A percentile compares a stretch with the other conserved stretches of the same genome.
These are phyloP conservation scores for Cicer judaicum DNA, from an alignment of 306 rosid species.

Conservation along the genomic window DNA sequence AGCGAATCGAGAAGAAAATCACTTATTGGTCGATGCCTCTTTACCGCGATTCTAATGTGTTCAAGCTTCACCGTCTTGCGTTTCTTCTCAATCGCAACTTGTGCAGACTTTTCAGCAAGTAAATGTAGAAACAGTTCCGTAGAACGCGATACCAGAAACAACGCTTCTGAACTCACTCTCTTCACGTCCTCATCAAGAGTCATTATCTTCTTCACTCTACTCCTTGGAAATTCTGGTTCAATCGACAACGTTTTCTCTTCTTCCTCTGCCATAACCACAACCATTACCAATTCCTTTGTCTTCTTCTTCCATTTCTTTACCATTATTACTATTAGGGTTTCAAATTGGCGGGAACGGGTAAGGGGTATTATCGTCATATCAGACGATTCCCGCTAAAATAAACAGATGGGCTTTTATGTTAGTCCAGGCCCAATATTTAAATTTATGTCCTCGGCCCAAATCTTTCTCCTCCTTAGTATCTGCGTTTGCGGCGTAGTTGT, in stretches of 20 bases:
- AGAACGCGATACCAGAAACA: conserved; percentile 69
- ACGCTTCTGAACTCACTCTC: conserved; percentile 76
- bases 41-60: conserved; percentile 64
- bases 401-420: not conserved
- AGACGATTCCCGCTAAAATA: conserved; percentile 1
- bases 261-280: conserved; percentile 51
- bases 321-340: conserved; percentile 39
- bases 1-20: conserved; percentile 90
- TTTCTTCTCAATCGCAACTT: conserved; percentile 68
- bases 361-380: conserved; percentile 31
- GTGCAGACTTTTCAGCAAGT: conserved; percentile 75
- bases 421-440: conserved; percentile 7
- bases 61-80: conserved; percentile 83
- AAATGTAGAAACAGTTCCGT: conserved; percentile 77
- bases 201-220: conserved; percentile 83
- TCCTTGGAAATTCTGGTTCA: conserved; percentile 63
- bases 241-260: conserved; percentile 41
- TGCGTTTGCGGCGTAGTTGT: not conserved
- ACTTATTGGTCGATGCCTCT: conserved; percentile 73
- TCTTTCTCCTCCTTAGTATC: not conserved
- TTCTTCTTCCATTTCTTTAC: not conserved
- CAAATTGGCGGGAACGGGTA: conserved; percentile 53
- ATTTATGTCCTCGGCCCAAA: conserved; percentile 13
- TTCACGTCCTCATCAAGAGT: conserved; percentile 70
- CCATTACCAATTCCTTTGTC: not conserved